These are phyloP conservation scores for Speleostelium caveatum DNA, from an alignment of 78 protist genomes.

Conservation along the genomic window DNA sequence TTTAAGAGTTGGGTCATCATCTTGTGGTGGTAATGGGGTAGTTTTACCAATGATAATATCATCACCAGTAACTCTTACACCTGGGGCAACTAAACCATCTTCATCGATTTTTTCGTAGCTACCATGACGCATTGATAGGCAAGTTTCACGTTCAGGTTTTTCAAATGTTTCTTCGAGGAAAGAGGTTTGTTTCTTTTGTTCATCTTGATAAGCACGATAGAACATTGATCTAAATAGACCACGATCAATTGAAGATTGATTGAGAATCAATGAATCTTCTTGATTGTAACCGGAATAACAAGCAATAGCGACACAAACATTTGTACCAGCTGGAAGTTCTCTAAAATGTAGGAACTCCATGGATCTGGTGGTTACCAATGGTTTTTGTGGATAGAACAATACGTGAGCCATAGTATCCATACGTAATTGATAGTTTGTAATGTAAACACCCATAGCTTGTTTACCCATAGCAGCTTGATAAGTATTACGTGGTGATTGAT, in stretches of 20 bases:
- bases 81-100: constrained; percentile 99
- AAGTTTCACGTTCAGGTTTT: constrained; percentile 84
- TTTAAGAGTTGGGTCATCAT: constrained; percentile 49
- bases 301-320: constrained; percentile 98
- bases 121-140: constrained; percentile 48
- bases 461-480: constrained; percentile 99
- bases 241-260: constrained; percentile 98
- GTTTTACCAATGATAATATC: constrained; percentile 99
- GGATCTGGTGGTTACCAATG: constrained; percentile 97
- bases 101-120: constrained; percentile 95
- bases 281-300: constrained; percentile 99
- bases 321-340: constrained; percentile 99
- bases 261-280: constrained; percentile 99
- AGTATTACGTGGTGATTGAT: constrained; percentile 99
- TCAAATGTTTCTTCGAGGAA: constrained; percentile 86
- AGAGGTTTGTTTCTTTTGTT: constrained; percentile 72
- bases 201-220: constrained; percentile 84
- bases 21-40: constrained; percentile 63
- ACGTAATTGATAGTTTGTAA: constrained; percentile 96
- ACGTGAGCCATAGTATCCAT: constrained; percentile 99
- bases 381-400: constrained; percentile 99
- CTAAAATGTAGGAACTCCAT: constrained; percentile 97
- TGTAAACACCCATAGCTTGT: constrained; percentile 99
- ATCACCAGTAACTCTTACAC: constrained; percentile 93
- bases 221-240: constrained; percentile 98